Percentiles rank a stretch among this genome's conserved stretches.
These are phyloP conservation scores for Ophiorrhiza pumila DNA, from an alignment of 257 asterid genomes.

Conservation along the genomic window DNA sequence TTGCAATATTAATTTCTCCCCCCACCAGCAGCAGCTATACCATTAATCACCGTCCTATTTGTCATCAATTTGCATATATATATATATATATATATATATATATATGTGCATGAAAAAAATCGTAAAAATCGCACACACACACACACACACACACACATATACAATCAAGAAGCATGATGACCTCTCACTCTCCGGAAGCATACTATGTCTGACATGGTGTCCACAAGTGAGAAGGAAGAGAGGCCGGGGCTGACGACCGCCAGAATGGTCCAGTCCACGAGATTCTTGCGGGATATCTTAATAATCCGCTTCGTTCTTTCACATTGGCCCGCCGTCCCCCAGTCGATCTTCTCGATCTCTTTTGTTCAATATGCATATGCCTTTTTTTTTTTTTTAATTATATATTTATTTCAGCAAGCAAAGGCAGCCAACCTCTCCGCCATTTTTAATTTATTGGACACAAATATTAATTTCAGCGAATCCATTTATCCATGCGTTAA, in stretches of 20 bases:
- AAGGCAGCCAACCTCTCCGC: not conserved
- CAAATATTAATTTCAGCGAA: too few species aligned
- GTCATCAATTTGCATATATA: too few species aligned
- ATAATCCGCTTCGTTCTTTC: not conserved
- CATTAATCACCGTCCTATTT: too few species aligned
- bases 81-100: too few species aligned
- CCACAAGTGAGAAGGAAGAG: conserved; percentile 5
- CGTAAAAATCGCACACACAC: not conserved
- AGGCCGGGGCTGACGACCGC: conserved; percentile 41
- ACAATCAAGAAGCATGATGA: not conserved
- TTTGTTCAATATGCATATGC: too few species aligned
- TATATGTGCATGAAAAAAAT: not conserved
- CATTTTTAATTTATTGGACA: conserved; percentile 3
- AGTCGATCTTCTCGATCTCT: too few species aligned
- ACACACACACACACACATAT: not conserved
- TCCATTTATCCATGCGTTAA: not conserved
- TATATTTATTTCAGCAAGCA: too few species aligned
- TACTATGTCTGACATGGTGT: not conserved
- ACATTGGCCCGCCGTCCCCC: too few species aligned
- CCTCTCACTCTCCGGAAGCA: conserved; percentile 14
- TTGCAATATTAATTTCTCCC: too few species aligned
- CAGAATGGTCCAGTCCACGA: conserved; percentile 55
- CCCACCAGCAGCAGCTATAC: too few species aligned
- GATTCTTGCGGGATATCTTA: conserved; percentile 30
- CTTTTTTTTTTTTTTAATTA: too few species aligned